Conservation (phyloP, 805 yeast genomes). For the Kodamaea fukazawae region DNA sequence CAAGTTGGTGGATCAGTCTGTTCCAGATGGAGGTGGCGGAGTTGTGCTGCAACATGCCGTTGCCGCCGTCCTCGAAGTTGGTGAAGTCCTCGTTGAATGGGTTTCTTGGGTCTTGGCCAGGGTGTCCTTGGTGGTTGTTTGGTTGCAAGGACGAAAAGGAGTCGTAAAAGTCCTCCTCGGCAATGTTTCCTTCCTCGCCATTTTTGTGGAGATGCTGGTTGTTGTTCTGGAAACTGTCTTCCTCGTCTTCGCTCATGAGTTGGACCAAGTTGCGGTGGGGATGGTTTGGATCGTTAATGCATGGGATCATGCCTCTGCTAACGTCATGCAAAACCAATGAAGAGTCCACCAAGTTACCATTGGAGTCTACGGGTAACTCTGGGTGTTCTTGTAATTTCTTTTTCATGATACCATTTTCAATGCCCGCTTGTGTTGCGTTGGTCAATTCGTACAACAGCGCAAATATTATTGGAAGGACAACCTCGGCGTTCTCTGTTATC, state of each 20-base stretch:
- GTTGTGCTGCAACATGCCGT: conserved; percentile 40
- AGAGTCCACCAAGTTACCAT: conserved; percentile 40
- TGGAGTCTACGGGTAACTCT: conserved; percentile 38
- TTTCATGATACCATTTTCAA: conserved; percentile 39
- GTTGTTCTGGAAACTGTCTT: conserved; percentile 4
- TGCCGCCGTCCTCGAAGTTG: conserved; percentile 28
- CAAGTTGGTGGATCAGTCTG: conserved; percentile 85
- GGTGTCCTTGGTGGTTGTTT: conserved; percentile 12
- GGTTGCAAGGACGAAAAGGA: conserved; percentile 34
- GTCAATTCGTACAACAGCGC: conserved; percentile 87
- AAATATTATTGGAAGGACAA: conserved; percentile 86
- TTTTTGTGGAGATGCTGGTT: conserved; percentile 12
- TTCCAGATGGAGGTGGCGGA: conserved; percentile 77
- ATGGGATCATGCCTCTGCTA: conserved; percentile 21
- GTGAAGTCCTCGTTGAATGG: conserved; percentile 26
- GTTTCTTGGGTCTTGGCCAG: conserved; percentile 13
- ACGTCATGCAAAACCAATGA: conserved; percentile 32
- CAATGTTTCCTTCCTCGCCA: conserved; percentile 26
- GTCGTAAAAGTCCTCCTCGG: conserved; percentile 45
- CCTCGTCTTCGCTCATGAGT: conserved; percentile 10
- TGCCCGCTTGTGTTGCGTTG: conserved; percentile 44
- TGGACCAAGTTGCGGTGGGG: conserved; percentile 22
- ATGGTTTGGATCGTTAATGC: conserved; percentile 23
- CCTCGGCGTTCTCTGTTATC: conserved; percentile 90
- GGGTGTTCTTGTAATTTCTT: conserved; percentile 40